Evolutionary conservation across 208 protist genomes (phyloP).

Genomic region (Acanthamoeba divionensis): DNA sequence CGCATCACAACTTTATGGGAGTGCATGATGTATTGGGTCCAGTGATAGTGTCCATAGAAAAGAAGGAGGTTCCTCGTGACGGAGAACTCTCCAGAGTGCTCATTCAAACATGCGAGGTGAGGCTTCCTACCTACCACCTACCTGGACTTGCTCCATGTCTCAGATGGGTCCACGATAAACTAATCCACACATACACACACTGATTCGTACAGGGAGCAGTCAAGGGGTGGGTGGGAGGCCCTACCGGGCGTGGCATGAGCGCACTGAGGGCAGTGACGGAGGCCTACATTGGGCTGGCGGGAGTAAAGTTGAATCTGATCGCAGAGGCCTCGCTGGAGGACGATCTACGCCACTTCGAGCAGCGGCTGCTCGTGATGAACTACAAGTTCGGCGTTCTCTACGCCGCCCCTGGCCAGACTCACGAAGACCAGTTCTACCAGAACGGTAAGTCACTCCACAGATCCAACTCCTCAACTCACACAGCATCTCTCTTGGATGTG

Average conservation of each 20-base stretch:
- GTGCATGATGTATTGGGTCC: neutral
- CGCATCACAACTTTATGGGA: neutral
- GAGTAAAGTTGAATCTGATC: no score
- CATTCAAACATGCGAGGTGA: neutral
- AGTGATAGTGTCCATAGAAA: neutral
- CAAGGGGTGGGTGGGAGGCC: neutral
- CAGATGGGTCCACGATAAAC: neutral
- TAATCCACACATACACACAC: neutral
- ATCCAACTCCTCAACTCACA: no score
- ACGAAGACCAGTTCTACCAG: neutral
- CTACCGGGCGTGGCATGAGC: no score
- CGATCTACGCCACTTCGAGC: neutral
- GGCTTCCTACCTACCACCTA: neutral
- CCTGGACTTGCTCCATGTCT: neutral
- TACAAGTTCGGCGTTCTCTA: slow-evolving; percentile 63
- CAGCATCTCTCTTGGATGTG: no score
- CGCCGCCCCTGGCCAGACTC: neutral
- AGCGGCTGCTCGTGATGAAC: neutral
- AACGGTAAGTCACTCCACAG: no score
- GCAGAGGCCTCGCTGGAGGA: no score
- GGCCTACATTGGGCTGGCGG: no score
- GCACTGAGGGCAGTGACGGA: no score
- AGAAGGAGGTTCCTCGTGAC: neutral
- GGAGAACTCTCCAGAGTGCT: neutral
- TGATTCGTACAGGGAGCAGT: neutral